These are phyloP conservation scores for Stemphylium beticola DNA, from an alignment of 2,329 filamentous ascomycete genomes.

Conservation along the genomic window DNA sequence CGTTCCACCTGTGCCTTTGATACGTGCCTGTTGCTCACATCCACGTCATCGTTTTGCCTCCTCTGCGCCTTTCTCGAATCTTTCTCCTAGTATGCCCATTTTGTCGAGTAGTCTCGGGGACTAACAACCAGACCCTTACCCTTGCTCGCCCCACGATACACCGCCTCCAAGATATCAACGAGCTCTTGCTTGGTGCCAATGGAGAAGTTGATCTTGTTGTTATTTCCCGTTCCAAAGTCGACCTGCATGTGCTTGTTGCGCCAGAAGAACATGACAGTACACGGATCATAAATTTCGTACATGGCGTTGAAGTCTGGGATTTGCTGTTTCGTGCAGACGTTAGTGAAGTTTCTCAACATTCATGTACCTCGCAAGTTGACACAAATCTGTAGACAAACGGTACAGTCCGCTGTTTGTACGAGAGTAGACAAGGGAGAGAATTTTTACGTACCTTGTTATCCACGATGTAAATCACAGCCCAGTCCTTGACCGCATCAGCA, in stretches of 20 bases:
- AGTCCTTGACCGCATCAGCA: constrained; percentile 72
- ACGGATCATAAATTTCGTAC: constrained; percentile 87
- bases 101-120: constrained; percentile 78
- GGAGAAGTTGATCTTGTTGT: constrained; percentile 95
- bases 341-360: background rate
- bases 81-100: constrained; percentile 56
- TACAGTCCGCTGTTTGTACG: too few relatives aligned
- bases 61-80: background rate
- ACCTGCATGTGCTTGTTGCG: constrained; percentile 53
- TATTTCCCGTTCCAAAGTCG: constrained; percentile 77
- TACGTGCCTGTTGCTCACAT: background rate
- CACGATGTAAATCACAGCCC: constrained; percentile 82
- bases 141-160: constrained; percentile 95
- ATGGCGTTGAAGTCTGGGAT: constrained; percentile 91
- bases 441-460: constrained; percentile 67
- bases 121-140: constrained; percentile 91
- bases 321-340: background rate
- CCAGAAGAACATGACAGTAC: constrained; percentile 95
- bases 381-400: background rate
- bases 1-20: too few relatives aligned
- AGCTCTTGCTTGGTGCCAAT: constrained; percentile 95
- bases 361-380: too few relatives aligned
- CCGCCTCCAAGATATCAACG: constrained; percentile 96
- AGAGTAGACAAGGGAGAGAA: too few relatives aligned
- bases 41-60: background rate